Evolutionary conservation across 139 green algal genomes (phyloP).

Genomic region (Micractinium sp.): DNA sequence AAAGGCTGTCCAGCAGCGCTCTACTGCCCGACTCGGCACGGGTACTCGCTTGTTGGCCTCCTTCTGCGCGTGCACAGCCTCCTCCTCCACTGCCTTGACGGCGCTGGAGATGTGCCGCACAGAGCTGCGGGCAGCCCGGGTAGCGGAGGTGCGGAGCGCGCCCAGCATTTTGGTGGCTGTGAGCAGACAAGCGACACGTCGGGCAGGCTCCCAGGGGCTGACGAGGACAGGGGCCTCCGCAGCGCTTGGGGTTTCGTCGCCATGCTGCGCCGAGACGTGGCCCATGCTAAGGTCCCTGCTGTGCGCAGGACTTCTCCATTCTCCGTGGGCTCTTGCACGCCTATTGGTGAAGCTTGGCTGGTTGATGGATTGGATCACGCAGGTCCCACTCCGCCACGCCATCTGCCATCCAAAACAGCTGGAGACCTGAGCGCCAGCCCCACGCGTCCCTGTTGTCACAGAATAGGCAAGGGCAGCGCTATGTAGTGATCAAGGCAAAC

Average conservation of each 20-base stretch:
- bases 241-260: background rate
- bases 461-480: background rate
- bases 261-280: background rate
- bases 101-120: background rate
- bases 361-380: background rate
- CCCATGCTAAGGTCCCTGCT: background rate
- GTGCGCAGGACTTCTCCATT: background rate
- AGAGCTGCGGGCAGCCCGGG: constrained; percentile 5
- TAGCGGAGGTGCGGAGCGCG: background rate
- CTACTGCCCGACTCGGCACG: too few relatives aligned
- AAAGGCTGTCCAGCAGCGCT: too few relatives aligned
- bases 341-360: background rate
- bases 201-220: too few relatives aligned
- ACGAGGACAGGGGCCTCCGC: background rate
- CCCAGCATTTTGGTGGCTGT: background rate
- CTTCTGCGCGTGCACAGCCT: constrained; percentile 4
- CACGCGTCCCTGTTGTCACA: too few relatives aligned
- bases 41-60: constrained; percentile 21
- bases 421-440: background rate
- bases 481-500: background rate
- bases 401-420: background rate
- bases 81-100: background rate
- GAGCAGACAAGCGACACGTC: background rate
- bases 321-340: background rate
- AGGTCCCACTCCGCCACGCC: background rate